These are phyloP conservation scores for Lipomyces starkeyi DNA, from an alignment of 805 yeast genomes.

Conservation along the genomic window DNA sequence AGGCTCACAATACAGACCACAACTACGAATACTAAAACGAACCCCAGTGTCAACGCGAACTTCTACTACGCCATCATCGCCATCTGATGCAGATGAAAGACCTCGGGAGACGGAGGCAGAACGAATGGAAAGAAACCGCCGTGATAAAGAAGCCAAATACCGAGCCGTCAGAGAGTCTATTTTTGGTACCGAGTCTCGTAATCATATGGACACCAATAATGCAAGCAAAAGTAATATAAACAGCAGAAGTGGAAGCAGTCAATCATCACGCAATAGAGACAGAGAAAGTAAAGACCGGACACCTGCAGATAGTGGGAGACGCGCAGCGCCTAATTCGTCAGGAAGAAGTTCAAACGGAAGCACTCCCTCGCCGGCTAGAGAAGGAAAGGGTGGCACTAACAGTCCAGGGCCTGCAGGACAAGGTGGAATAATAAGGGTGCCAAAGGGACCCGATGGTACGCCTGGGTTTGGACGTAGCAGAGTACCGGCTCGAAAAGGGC, in stretches of 20 bases:
- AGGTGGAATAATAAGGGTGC: constrained; percentile 10
- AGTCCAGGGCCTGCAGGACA: not conserved
- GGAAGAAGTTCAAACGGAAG: not conserved
- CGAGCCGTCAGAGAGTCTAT: constrained; percentile 31
- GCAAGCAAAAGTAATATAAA: not conserved
- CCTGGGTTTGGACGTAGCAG: constrained; percentile 10
- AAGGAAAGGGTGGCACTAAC: not conserved
- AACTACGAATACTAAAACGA: constrained; percentile 34
- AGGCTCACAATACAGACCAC: constrained; percentile 33
- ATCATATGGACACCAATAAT: not conserved
- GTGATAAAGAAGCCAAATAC: constrained; percentile 34
- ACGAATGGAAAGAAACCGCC: constrained; percentile 23
- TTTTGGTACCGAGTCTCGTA: constrained; percentile 21
- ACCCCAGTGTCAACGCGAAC: constrained; percentile 9
- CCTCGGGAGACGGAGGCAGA: constrained; percentile 31
- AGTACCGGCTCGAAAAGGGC: not conserved
- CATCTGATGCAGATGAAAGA: constrained; percentile 4
- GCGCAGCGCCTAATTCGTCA: not conserved
- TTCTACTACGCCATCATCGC: not conserved
- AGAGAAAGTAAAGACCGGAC: not conserved
- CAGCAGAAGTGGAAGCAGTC: not conserved
- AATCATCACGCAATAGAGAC: not conserved
- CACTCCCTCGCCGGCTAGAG: not conserved
- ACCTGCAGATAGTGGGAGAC: not conserved
- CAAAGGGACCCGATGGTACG: constrained; percentile 25